Conservation (phyloP, 768 basidiomycete genomes). For the Heimioporus sp. region DNA sequence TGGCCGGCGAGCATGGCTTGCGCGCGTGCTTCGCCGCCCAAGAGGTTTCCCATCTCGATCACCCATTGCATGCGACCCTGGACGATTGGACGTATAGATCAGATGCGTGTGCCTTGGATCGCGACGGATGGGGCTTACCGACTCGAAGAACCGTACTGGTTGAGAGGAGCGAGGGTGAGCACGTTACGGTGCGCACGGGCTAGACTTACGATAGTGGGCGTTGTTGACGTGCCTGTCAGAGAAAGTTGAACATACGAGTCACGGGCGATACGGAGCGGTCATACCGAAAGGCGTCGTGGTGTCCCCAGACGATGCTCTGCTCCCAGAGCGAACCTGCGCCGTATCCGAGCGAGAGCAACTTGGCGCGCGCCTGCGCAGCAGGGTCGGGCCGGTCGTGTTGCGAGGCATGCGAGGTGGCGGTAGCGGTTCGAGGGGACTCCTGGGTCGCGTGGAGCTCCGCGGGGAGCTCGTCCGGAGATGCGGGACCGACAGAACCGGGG, state of each 20-base stretch:
- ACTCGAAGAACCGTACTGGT: slow-evolving; percentile 69
- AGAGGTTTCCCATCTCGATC: slow-evolving; percentile 48
- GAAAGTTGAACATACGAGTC: not conserved
- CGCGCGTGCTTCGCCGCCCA: slow-evolving; percentile 57
- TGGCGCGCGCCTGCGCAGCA: slow-evolving; percentile 39
- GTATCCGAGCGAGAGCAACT: slow-evolving; percentile 48
- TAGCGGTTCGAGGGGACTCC: slow-evolving; percentile 4
- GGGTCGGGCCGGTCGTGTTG: slow-evolving; percentile 4
- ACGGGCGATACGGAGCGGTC: not conserved
- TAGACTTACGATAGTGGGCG: slow-evolving; percentile 58
- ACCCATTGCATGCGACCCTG: slow-evolving; percentile 71
- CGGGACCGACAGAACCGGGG: slow-evolving; percentile 58
- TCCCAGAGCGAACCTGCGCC: slow-evolving; percentile 74
- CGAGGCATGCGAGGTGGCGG: not conserved
- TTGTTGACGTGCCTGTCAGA: slow-evolving; percentile 71
- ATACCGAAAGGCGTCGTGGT: slow-evolving; percentile 76
- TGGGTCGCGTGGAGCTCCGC: not conserved
- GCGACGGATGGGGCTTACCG: slow-evolving; percentile 37
- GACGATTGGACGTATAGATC: slow-evolving; percentile 19
- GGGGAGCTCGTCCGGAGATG: slow-evolving; percentile 48
- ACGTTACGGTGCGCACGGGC: not conserved
- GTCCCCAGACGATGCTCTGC: slow-evolving; percentile 76
- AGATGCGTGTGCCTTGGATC: not conserved
- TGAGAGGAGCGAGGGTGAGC: not conserved
- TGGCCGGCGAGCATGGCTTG: slow-evolving; percentile 58